These are phyloP conservation scores for Scheffersomyces titani DNA, from an alignment of 1,139 yeast species.

Conservation along the genomic window DNA sequence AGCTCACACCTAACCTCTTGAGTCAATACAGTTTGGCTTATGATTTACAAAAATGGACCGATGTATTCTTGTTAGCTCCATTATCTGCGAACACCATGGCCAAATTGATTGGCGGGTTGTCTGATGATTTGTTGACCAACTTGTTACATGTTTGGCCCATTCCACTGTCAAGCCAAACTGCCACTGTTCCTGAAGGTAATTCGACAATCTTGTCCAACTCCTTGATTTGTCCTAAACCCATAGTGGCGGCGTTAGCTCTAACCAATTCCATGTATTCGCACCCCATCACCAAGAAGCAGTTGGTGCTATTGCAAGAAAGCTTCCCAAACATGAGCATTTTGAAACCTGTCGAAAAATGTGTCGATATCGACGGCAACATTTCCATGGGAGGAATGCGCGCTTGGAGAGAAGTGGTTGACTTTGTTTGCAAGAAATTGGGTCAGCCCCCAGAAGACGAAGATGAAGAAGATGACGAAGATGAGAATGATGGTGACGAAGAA, in stretches of 20 bases:
- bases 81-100: conserved; percentile 32
- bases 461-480: conserved; percentile 20
- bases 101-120: conserved; percentile 27
- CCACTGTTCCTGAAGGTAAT: conserved; percentile 5
- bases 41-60: conserved; percentile 30
- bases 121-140: conserved; percentile 29
- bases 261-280: conserved; percentile 32
- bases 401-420: conserved; percentile 32
- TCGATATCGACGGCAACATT: conserved; percentile 32
- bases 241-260: conserved; percentile 28
- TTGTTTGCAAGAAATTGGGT: conserved; percentile 27
- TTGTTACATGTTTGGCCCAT: conserved; percentile 29
- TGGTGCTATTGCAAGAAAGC: conserved; percentile 23
- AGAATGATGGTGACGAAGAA: conserved; percentile 7
- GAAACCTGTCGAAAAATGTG: conserved; percentile 32
- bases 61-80: conserved; percentile 35
- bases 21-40: conserved; percentile 20
- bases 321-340: conserved; percentile 29
- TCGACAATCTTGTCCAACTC: conserved; percentile 22
- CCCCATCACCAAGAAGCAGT: conserved; percentile 29
- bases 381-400: conserved; percentile 37
- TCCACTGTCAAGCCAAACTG: conserved; percentile 8
- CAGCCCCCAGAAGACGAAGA: conserved; percentile 22
- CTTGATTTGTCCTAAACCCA: conserved; percentile 24
- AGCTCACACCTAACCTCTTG: conserved; percentile 7